Base-by-base conservation (phyloP, 78 protist species). In the Bigelowiella natans region DNA sequence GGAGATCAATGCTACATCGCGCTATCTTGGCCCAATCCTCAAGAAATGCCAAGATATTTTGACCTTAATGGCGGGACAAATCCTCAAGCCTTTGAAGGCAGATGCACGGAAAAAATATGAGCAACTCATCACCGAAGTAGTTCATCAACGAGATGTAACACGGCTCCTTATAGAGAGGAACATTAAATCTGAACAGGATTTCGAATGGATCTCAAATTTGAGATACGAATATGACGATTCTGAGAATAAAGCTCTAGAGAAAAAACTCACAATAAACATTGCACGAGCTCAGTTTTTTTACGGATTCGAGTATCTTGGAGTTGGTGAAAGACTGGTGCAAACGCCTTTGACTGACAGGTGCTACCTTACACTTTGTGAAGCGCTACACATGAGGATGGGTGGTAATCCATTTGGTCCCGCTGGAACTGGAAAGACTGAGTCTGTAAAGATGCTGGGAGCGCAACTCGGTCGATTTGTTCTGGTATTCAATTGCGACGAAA, bases 261-360 rank as follows among this genome's bases (percentile, higher is more conserved):
- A 51, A 18, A 51, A 51, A 18, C 73, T 51, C 34, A 18, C 18
- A 18, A 51, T 51, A 7, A 51, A 51, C 34, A 51, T 51, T 51
- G 7, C 73, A 26, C 73, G 73, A 26, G 73, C 73, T 26, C 73
- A 51, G 73, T 51, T 51, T 18, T 51, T 51, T 18, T 51, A 51
- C 73, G 73, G 99, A 36, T 97, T 88, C 86, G 99, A 99, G 94
- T 98, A 98, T 91, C 96, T 97, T 18, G 99, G 99, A 36, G 95
- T 96, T 31, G 91, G 87, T 1, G 99, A 96, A 83, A 93, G 96
- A 34, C 89, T 99, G 0, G 99, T 99, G 31, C 96, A 94, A 37
- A 98, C 99, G n/a, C 97, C 96, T 30, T 94, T 98, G 31, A 95
- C 98, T 1, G 97, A 95, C 90, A 91, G 94, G 36, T 93, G 95